These are phyloP conservation scores for Cyclanthera cordifolia DNA, from an alignment of 306 rosid species.

Conservation along the genomic window DNA sequence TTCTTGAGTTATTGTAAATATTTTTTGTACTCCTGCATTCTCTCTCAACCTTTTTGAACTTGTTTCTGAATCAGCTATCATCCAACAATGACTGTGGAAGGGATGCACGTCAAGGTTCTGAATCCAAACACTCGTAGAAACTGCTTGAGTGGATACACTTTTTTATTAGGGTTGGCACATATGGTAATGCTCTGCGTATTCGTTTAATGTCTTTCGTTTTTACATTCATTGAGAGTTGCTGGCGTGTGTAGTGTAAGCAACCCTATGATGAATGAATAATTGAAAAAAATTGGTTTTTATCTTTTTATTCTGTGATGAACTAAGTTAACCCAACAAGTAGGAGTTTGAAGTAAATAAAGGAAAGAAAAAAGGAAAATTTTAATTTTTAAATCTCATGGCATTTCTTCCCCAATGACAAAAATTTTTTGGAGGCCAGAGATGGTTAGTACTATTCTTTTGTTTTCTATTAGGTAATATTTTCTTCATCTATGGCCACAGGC, in stretches of 20 bases:
- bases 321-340: background rate
- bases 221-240: background rate
- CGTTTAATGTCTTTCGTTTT: background rate
- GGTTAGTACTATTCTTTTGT: background rate
- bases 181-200: constrained; percentile 31
- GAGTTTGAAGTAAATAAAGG: background rate
- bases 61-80: constrained; percentile 37
- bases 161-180: constrained; percentile 47
- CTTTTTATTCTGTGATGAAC: background rate
- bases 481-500: too few species aligned
- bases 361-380: background rate
- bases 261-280: background rate
- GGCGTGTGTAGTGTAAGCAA: background rate
- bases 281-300: background rate
- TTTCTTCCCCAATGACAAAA: background rate
- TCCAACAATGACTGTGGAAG: constrained; percentile 52
- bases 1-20: background rate
- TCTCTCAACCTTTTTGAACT: constrained; percentile 6
- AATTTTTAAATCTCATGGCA: background rate
- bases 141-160: constrained; percentile 64
- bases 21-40: background rate
- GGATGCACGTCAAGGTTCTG: constrained; percentile 52
- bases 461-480: background rate
- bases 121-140: constrained; percentile 57
- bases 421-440: background rate